Percentiles rank a stretch among this genome's conserved stretches.
Evolutionary conservation across 805 yeast species (phyloP).

Genomic region (Komagataella populi): DNA sequence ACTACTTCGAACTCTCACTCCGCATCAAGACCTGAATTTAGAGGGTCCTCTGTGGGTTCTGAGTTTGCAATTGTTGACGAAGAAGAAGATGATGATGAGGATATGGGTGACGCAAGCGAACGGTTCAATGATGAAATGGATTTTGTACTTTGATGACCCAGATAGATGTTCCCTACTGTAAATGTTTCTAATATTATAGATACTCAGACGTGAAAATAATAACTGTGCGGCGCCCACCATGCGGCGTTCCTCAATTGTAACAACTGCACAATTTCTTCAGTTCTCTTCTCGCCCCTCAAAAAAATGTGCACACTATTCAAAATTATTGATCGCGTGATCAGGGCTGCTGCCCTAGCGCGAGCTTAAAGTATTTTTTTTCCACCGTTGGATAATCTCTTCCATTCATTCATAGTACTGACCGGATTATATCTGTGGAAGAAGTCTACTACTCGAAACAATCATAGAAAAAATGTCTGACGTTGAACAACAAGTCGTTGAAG

Average conservation of each 20-base stretch:
- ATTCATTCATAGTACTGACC: conserved; percentile 22
- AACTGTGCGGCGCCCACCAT: neutral
- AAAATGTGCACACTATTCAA: neutral
- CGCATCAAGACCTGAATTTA: conserved; percentile 1
- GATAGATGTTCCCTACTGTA: neutral
- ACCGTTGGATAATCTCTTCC: neutral
- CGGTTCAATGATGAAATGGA: conserved; percentile 23
- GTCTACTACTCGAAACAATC: conserved; percentile 10
- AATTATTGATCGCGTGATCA: neutral
- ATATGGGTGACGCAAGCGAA: conserved; percentile 4
- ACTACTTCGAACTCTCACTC: neutral
- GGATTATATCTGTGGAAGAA: conserved; percentile 25
- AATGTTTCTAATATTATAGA: neutral
- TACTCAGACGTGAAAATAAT: neutral
- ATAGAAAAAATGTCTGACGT: conserved; percentile 64
- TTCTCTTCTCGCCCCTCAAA: neutral
- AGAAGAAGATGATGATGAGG: conserved; percentile 7
- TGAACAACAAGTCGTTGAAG: conserved; percentile 70
- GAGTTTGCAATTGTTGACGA: conserved; percentile 24
- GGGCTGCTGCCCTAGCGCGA: neutral
- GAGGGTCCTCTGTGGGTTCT: conserved; percentile 8
- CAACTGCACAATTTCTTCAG: neutral
- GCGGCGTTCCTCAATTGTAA: neutral
- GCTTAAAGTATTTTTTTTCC: neutral
- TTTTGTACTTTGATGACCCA: conserved; percentile 14